These are phyloP conservation scores for Chrysosporium keratinophilum DNA, from an alignment of 2,329 filamentous ascomycete genomes.

Conservation along the genomic window DNA sequence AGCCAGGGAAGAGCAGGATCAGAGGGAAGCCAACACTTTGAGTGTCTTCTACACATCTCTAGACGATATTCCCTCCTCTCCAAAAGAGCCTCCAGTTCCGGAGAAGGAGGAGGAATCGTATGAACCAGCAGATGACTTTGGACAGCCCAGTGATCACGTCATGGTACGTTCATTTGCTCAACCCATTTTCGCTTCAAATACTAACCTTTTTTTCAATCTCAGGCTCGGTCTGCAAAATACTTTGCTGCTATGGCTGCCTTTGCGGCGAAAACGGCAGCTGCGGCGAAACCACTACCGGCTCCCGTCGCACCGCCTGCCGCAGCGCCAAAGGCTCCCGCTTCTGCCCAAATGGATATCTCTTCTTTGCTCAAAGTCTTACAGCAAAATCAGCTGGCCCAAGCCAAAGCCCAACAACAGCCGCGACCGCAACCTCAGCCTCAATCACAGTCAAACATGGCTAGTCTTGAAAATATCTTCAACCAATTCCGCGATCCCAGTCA, in stretches of 20 bases:
- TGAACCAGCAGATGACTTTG: conserved; percentile 31
- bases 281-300: conserved; percentile 20
- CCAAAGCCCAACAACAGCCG: conserved; percentile 18
- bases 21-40: conserved; percentile 38
- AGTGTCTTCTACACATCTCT: conserved; percentile 40
- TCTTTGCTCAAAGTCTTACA: conserved; percentile 35
- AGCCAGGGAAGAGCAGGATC: conserved; percentile 37
- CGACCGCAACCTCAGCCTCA: conserved; percentile 24
- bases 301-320: conserved; percentile 21
- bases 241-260: conserved; percentile 22
- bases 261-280: not conserved
- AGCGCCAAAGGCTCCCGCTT: conserved; percentile 18
- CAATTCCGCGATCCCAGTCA: conserved; percentile 29
- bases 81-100: conserved; percentile 37
- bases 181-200: not conserved
- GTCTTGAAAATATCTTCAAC: conserved; percentile 30
- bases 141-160: conserved; percentile 33
- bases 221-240: conserved; percentile 36
- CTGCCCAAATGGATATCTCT: conserved; percentile 30
- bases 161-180: conserved; percentile 25
- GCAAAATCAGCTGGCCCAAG: conserved; percentile 24
- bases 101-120: conserved; percentile 29
- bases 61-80: conserved; percentile 38
- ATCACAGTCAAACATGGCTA: conserved; percentile 22
- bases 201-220: conserved; percentile 1